Percentiles rank a stretch among this genome's conserved stretches.
Evolutionary conservation across 441 rosid genomes (phyloP).

Genomic region (Hypseocharis bilobata): DNA sequence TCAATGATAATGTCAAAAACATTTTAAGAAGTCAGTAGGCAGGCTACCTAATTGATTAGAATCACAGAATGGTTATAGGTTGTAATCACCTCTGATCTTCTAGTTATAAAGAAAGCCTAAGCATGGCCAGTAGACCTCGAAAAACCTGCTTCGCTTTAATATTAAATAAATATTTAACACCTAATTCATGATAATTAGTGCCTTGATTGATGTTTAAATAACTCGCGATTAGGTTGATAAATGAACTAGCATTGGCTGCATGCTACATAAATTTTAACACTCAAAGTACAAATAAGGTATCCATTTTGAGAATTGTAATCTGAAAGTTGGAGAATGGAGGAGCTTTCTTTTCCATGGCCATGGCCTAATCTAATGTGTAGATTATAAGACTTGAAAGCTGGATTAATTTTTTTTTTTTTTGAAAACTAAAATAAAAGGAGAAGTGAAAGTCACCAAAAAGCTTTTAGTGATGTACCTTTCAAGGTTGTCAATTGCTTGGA

Average conservation of each 20-base stretch:
- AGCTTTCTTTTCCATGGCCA: no score
- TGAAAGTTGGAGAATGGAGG: no score
- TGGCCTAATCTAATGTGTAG: no score
- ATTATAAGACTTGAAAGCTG: no score
- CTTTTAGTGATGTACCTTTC: no score
- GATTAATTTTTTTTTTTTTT: no score
- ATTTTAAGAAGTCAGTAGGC: slow-evolving; percentile 17
- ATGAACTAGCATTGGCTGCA: background rate
- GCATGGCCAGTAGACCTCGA: background rate
- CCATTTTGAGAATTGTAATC: no score
- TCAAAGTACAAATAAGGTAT: background rate
- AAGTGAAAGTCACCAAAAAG: no score
- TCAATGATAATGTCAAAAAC: slow-evolving; percentile 1
- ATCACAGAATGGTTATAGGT: background rate
- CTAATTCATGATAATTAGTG: slow-evolving; percentile 1
- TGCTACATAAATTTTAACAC: background rate
- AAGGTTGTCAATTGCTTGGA: no score
- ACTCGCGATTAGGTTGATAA: background rate
- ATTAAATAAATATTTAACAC: slow-evolving; percentile 2
- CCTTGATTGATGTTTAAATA: slow-evolving; percentile 21
- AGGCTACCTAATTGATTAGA: slow-evolving; percentile 23
- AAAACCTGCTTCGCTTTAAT: slow-evolving; percentile 21
- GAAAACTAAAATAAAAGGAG: no score
- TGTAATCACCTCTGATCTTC: background rate
- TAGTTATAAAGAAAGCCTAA: background rate